Evolutionary conservation across 208 protist species (phyloP).

Genomic region (Trypanosoma platydactyli): DNA sequence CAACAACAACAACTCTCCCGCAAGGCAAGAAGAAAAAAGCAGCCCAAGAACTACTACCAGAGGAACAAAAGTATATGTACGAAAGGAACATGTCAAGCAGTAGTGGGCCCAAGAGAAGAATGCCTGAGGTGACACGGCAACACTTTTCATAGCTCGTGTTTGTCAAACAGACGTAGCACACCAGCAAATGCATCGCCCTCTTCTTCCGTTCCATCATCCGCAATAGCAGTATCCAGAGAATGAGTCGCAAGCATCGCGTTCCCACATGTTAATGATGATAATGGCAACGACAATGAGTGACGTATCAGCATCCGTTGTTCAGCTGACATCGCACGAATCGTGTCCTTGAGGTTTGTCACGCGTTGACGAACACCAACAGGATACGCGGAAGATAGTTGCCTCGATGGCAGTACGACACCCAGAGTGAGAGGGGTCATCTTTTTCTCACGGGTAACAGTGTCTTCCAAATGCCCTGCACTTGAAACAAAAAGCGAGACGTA

Average conservation of each 20-base stretch:
- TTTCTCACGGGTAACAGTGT: too few relatives aligned
- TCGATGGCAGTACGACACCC: conserved; percentile 30
- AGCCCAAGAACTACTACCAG: background rate
- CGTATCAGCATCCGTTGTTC: conserved; percentile 18
- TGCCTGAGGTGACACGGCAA: too few relatives aligned
- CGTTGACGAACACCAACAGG: conserved; percentile 29
- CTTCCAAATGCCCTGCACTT: background rate
- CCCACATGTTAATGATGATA: background rate
- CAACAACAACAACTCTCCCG: background rate
- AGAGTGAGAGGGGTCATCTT: conserved; percentile 7
- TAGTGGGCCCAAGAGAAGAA: too few relatives aligned
- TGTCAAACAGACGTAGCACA: background rate
- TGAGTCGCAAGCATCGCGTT: conserved; percentile 5
- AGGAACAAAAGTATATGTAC: too few relatives aligned
- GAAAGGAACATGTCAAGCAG: too few relatives aligned
- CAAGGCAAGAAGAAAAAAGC: background rate
- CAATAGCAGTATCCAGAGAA: conserved; percentile 1
- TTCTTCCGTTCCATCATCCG: conserved; percentile 4
- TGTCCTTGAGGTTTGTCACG: conserved; percentile 28
- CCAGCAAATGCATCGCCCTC: conserved; percentile 3
- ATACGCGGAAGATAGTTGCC: conserved; percentile 23
- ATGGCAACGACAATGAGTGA: background rate
- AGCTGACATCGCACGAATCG: conserved; percentile 26
- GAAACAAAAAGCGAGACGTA: conserved; percentile 18
- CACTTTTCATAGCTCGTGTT: background rate